Evolutionary conservation across 768 basidiomycete genomes (phyloP).

Genomic region (Collybiopsis luxurians): DNA sequence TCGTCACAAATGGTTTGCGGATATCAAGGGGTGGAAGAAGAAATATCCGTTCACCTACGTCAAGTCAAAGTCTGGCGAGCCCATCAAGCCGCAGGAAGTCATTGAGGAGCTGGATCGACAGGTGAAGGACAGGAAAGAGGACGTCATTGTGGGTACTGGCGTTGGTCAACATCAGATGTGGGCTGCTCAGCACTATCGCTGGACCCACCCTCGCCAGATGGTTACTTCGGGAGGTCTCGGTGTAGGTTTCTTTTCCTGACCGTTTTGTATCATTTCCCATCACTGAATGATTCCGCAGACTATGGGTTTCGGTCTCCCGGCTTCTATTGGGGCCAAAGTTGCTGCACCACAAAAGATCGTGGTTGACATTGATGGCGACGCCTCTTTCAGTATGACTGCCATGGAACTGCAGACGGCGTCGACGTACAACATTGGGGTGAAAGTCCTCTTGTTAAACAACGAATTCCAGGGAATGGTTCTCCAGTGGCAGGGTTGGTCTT

Average conservation of each 20-base stretch:
- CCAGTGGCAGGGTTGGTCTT: conserved; percentile 89
- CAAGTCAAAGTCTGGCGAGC: conserved; percentile 57
- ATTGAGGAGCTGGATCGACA: conserved; percentile 88
- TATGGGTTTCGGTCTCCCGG: conserved; percentile 96
- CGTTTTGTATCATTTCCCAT: no score
- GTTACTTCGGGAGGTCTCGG: conserved; percentile 94
- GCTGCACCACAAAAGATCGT: conserved; percentile 92
- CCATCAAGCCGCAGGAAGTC: conserved; percentile 96
- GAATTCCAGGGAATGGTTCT: conserved; percentile 99
- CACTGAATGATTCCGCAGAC: conserved; percentile 51
- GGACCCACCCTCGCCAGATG: conserved; percentile 84
- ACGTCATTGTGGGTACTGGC: conserved; percentile 87
- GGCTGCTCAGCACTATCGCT: conserved; percentile 93
- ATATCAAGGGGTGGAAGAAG: conserved; percentile 83
- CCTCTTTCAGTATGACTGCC: conserved; percentile 98
- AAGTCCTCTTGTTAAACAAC: conserved; percentile 91
- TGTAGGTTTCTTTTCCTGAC: conserved; percentile 52
- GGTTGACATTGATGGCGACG: conserved; percentile 96
- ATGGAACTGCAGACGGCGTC: conserved; percentile 98
- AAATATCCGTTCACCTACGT: conserved; percentile 88
- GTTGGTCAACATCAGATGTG: conserved; percentile 99
- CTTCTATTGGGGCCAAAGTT: conserved; percentile 96
- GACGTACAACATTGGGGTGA: conserved; percentile 91
- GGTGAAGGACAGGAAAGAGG: conserved; percentile 76
- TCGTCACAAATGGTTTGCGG: conserved; percentile 77